phyloP scores from a whole-genome alignment of 768 basidiomycete genomes.

The Lepiota brunneoincarnata region DNA sequence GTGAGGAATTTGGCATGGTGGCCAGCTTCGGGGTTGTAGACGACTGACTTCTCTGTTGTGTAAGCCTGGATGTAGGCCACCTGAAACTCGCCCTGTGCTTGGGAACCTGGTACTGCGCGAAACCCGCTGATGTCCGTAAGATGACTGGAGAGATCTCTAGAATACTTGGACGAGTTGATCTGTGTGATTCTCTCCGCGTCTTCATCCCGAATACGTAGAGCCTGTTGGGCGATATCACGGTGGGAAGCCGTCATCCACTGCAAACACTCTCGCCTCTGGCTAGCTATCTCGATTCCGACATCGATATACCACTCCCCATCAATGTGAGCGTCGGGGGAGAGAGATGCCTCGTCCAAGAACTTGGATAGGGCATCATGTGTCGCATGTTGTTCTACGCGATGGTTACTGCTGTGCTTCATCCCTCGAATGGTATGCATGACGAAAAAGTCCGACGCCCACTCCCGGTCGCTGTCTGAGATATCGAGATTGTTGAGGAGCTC shows the following conservation, averaged over 20 bases:
- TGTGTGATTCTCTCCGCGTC: constrained; percentile 20
- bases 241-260: constrained; percentile 30
- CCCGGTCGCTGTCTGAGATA: background rate
- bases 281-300: constrained; percentile 25
- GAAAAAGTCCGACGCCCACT: constrained; percentile 20
- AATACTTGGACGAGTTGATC: constrained; percentile 19
- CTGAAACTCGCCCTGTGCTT: constrained; percentile 14
- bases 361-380: no score
- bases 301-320: constrained; percentile 25
- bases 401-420: constrained; percentile 18
- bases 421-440: constrained; percentile 28
- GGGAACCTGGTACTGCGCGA: constrained; percentile 21
- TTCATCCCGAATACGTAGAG: constrained; percentile 11
- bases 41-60: constrained; percentile 29
- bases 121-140: constrained; percentile 28
- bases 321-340: background rate
- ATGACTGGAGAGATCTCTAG: constrained; percentile 25
- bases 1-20: constrained; percentile 21
- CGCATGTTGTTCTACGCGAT: constrained; percentile 1
- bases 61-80: constrained; percentile 29
- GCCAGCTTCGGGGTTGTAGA: constrained; percentile 12
- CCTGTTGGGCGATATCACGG: constrained; percentile 15
- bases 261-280: constrained; percentile 18
- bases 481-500: background rate
- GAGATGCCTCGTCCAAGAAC: background rate